A percentile compares a stretch with the other conserved stretches of the same genome.
Conservation (phyloP, 192 early-diverging fungal genomes). For the Backusella macrospora region DNA sequence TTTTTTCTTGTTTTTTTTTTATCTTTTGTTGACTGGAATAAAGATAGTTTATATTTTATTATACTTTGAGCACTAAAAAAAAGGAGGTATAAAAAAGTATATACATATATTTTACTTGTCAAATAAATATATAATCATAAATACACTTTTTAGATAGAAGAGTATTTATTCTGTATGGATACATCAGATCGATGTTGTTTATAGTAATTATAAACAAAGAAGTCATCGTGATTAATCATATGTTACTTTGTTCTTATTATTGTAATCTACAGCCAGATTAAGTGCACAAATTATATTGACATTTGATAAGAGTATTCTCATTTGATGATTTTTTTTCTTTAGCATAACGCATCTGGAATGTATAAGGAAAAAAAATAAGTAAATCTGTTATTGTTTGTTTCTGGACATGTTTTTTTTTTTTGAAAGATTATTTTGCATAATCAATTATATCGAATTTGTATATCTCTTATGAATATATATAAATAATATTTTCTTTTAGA, state of each 20-base stretch:
- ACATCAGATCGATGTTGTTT: neutral
- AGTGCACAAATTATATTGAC: constrained; percentile 1
- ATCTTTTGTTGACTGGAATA: neutral
- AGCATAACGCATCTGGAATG: too few species aligned
- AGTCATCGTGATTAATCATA: neutral
- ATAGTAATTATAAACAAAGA: neutral
- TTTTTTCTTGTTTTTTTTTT: neutral
- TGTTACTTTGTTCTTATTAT: neutral
- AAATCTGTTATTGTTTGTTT: too few species aligned
- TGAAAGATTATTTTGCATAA: too few species aligned
- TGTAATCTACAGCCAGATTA: neutral
- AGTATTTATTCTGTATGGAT: neutral
- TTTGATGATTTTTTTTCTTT: neutral
- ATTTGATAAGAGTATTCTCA: neutral
- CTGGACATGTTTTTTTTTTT: too few species aligned
- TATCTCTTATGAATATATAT: too few species aligned
- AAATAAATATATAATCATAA: neutral
- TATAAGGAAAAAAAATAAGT: too few species aligned
- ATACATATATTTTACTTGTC: neutral
- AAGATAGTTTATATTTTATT: too few species aligned
- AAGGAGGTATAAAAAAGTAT: neutral
- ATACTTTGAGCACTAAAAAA: neutral
- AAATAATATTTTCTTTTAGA: too few species aligned
- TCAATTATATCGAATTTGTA: too few species aligned
- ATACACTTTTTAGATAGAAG: neutral